Percentiles rank a stretch among this genome's conserved stretches.
phyloP scores from a whole-genome alignment of 1,284 basidiomycete species.

The Melampsora abietis-canadensis region DNA sequence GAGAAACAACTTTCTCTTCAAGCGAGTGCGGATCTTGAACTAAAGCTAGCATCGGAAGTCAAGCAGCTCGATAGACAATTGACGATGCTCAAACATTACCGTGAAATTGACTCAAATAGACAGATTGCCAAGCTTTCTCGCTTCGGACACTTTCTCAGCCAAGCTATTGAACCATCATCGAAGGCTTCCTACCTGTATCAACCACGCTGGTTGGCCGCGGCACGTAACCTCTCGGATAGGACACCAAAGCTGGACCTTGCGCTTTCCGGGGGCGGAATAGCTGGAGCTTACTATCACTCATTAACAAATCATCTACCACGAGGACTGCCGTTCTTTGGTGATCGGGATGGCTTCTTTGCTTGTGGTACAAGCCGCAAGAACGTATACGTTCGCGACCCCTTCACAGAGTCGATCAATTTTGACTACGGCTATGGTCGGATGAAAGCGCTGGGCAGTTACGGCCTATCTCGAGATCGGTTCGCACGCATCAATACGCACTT shows the following conservation, averaged over 20 bases:
- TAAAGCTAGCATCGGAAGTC: constrained; percentile 7
- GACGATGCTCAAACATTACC: constrained; percentile 3
- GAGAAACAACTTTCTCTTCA: constrained; percentile 13
- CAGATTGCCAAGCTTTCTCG: constrained; percentile 24
- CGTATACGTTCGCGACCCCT: too few relatives aligned
- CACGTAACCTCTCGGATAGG: constrained; percentile 12
- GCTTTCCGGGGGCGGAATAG: too few relatives aligned
- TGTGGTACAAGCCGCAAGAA: too few relatives aligned
- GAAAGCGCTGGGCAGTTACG: constrained; percentile 9
- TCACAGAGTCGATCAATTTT: too few relatives aligned
- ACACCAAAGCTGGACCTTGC: constrained; percentile 12
- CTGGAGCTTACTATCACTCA: constrained; percentile 5
- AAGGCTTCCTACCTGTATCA: constrained; percentile 22
- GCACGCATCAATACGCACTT: constrained; percentile 13
- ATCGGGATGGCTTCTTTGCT: constrained; percentile 6
- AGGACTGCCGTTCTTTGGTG: constrained; percentile 23
- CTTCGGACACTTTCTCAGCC: constrained; percentile 7
- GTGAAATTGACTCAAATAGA: constrained; percentile 19
- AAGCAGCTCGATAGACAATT: constrained; percentile 13
- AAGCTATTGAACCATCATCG: background rate
- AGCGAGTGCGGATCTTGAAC: background rate
- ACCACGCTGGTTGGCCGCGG: constrained; percentile 7
- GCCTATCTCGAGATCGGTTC: constrained; percentile 13
- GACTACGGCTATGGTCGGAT: constrained; percentile 34
- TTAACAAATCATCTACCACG: constrained; percentile 17